A percentile compares a stretch with the other conserved stretches of the same genome.
Conservation (phyloP, 257 asterid genomes). For the Mentha longifolia region DNA sequence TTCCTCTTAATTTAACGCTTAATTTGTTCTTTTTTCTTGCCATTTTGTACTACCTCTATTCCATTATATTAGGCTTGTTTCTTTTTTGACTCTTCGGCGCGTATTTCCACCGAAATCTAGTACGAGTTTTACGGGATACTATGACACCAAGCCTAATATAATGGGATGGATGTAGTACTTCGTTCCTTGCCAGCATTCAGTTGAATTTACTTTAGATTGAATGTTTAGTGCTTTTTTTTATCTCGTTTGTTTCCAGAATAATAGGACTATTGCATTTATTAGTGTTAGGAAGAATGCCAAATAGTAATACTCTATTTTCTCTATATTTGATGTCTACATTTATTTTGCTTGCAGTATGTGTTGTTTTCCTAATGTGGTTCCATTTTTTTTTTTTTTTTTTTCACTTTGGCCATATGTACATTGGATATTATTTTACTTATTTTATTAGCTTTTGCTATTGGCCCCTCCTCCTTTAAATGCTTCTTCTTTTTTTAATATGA, state of each 20-base stretch:
- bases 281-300: background rate
- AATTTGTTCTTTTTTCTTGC: background rate
- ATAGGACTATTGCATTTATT: background rate
- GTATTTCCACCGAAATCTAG: no score
- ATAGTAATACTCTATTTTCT: no score
- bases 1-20: constrained; percentile 10
- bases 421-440: background rate
- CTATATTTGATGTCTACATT: background rate
- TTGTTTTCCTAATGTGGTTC: background rate
- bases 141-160: no score
- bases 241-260: no score
- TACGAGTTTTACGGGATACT: no score
- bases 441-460: background rate
- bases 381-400: background rate
- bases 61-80: no score
- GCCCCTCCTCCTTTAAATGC: background rate
- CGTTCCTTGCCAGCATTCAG: background rate
- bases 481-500: background rate
- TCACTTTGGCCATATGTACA: background rate
- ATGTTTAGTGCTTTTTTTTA: constrained; percentile 1
- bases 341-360: background rate
- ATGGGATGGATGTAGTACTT: no score
- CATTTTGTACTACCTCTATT: background rate
- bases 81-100: no score
- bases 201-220: constrained; percentile 1